Conservation (phyloP, 1,284 basidiomycete genomes). For the Ganoderma sinense region DNA sequence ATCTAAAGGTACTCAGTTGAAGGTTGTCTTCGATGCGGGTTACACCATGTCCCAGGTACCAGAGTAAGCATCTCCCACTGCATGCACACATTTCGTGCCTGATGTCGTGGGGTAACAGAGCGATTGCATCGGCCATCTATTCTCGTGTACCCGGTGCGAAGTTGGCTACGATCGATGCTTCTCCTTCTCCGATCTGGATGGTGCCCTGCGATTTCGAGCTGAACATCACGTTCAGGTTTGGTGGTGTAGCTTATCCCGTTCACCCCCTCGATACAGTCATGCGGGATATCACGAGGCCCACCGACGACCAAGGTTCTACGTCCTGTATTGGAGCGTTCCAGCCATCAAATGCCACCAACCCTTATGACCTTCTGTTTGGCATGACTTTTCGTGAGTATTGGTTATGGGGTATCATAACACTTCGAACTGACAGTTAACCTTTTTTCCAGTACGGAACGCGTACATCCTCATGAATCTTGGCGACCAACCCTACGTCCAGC, state of each 20-base stretch:
- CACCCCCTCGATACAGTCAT: slow-evolving; percentile 66
- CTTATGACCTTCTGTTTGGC: slow-evolving; percentile 77
- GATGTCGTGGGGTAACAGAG: slow-evolving; percentile 39
- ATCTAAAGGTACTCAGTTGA: slow-evolving; percentile 52
- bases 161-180: slow-evolving; percentile 47
- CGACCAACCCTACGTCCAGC: slow-evolving; percentile 65
- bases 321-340: slow-evolving; percentile 58
- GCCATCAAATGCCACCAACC: slow-evolving; percentile 59
- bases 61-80: slow-evolving; percentile 43
- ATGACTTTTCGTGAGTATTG: slow-evolving; percentile 71
- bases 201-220: slow-evolving; percentile 66
- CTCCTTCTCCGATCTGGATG: slow-evolving; percentile 57
- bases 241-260: slow-evolving; percentile 60
- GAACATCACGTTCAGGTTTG: slow-evolving; percentile 67
- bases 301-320: slow-evolving; percentile 30
- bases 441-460: slow-evolving; percentile 66
- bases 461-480: slow-evolving; percentile 69
- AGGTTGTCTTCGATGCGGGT: slow-evolving; percentile 69
- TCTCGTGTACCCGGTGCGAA: slow-evolving; percentile 56
- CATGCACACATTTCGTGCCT: slow-evolving; percentile 8
- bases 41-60: slow-evolving; percentile 71
- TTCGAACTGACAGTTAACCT: background rate
- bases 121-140: slow-evolving; percentile 65
- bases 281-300: slow-evolving; percentile 34
- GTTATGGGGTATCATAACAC: background rate